phyloP scores from a whole-genome alignment of 345 rosid species.

The Triadica sebifera region DNA sequence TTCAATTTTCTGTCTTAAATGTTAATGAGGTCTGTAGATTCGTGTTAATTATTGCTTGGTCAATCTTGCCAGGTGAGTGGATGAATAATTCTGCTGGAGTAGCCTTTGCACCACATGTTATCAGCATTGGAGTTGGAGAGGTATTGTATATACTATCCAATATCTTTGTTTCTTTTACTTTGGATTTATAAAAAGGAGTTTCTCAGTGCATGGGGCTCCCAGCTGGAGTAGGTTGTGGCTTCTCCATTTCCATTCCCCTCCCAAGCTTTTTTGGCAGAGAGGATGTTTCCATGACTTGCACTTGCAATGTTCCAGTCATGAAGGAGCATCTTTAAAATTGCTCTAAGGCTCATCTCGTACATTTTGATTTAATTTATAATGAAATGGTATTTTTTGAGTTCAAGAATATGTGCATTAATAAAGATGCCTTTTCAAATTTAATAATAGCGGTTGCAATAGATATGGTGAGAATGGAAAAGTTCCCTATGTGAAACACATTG shows the following conservation, averaged over 20 bases:
- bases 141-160: slow-evolving; percentile 34
- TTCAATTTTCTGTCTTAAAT: neutral
- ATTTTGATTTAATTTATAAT: neutral
- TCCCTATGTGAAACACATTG: no score
- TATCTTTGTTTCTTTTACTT: slow-evolving; percentile 4
- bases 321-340: neutral
- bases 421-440: no score
- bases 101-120: slow-evolving; percentile 95
- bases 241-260: neutral
- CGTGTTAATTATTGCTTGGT: slow-evolving; percentile 1
- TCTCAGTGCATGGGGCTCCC: neutral
- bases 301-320: neutral
- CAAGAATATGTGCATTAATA: no score
- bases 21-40: neutral
- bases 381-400: neutral
- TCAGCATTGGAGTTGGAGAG: slow-evolving; percentile 78
- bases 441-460: no score
- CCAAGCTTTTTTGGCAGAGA: neutral
- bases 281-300: neutral
- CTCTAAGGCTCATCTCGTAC: neutral
- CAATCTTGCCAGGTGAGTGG: slow-evolving; percentile 83
- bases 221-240: neutral
- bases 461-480: no score
- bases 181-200: neutral
- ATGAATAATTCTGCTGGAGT: slow-evolving; percentile 93